phyloP scores from a whole-genome alignment of 192 early-diverging fungal species.

The Oehlia diaphana region DNA sequence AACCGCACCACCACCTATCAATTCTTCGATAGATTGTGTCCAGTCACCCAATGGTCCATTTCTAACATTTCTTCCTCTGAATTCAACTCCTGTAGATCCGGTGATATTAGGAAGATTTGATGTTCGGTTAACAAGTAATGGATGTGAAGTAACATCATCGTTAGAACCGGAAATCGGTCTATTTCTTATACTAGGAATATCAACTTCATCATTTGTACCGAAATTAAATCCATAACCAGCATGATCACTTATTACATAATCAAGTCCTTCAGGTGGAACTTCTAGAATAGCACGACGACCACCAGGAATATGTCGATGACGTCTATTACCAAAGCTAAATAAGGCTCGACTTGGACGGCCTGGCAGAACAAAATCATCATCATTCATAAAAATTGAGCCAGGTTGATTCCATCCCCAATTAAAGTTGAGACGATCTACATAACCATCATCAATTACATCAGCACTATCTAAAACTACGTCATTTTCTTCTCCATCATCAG shows the following conservation, averaged over 20 bases:
- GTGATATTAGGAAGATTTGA: slow-evolving; percentile 15
- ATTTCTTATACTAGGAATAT: slow-evolving; percentile 38
- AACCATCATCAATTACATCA: slow-evolving; percentile 50
- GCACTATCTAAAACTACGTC: slow-evolving; percentile 54
- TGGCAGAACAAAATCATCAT: slow-evolving; percentile 42
- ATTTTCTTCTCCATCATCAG: slow-evolving; percentile 45
- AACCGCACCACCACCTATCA: slow-evolving; percentile 59
- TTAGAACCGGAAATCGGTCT: slow-evolving; percentile 37
- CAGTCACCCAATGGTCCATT: slow-evolving; percentile 48
- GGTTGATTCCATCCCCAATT: slow-evolving; percentile 40
- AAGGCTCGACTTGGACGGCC: slow-evolving; percentile 32
- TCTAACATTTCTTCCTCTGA: slow-evolving; percentile 35
- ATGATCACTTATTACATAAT: slow-evolving; percentile 37
- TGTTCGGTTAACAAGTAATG: slow-evolving; percentile 60
- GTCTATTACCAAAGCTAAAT: slow-evolving; percentile 44
- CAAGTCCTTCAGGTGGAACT: slow-evolving; percentile 40
- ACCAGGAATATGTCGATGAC: slow-evolving; percentile 37
- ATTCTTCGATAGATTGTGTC: slow-evolving; percentile 61
- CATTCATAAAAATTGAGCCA: slow-evolving; percentile 34
- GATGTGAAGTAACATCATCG: slow-evolving; percentile 67
- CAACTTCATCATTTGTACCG: slow-evolving; percentile 35
- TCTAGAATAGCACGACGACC: slow-evolving; percentile 38
- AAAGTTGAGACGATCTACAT: slow-evolving; percentile 36
- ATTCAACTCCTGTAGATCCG: slow-evolving; percentile 10
- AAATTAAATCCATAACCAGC: slow-evolving; percentile 39